Evolutionary conservation across 768 basidiomycete species (phyloP), one percentile per base, ranked within the genome.

Genomic region (Lactifluus volemus): DNA sequence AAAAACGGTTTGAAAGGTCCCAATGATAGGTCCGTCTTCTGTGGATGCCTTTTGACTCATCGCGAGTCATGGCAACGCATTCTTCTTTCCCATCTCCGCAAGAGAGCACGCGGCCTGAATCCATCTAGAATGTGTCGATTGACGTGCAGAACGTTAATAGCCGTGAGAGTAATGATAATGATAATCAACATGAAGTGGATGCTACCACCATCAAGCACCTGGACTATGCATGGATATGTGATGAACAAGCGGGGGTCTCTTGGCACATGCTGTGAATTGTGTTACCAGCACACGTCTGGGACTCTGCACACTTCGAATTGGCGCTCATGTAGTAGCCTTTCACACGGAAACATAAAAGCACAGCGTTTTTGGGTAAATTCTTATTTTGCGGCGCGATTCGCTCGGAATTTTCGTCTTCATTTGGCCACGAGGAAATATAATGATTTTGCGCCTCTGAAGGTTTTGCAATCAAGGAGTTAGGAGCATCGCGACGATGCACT

Each of bases 1-100:
- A 47, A 38, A 11, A 53, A 53, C 60, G 60, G 55, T 56, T 51
- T 52, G 55, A n/a, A 25, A 39, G 25, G 42, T 57, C 17, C 9
- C n/a, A 44, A 25, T 29, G 34, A 30, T 45, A 25, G 41, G 39
- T 21, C 3, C 17, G 17, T 50, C 44, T 7, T 39, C 49, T 51
- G 41, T 51, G 56, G 41, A 25, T 25, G 25, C 51, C 39, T 17
- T 39, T 41, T 39, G 21, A 49, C 34, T 49, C 47, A 30, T 34
- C 54, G 49, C 42, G 57, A 51, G 49, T 36, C 57, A 58, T 58
- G 49, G 57, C 57, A 58, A 58, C 57, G 47, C 57, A 14, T n/a
- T n/a, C 29, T 58, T 44, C 49, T 5, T 58, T 58, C 56, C 48
- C 38, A 56, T 48, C 55, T 30, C 29, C 54, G 44, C 48, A n/a